Evolutionary conservation across 2,329 filamentous ascomycete genomes (phyloP).

Genomic region (Leptodontidium sp.): DNA sequence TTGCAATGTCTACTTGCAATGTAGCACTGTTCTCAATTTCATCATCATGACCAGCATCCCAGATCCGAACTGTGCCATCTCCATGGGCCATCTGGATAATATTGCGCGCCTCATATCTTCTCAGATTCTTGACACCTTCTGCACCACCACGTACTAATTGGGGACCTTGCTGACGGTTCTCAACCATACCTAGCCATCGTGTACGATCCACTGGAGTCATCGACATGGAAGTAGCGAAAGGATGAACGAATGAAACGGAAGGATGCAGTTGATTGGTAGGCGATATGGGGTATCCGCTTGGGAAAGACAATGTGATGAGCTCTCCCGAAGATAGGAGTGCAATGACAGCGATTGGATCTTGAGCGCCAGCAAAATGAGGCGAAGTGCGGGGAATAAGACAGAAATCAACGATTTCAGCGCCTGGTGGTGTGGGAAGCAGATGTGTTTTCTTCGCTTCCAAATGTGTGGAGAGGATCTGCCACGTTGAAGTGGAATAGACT

Average conservation of each 20-base stretch:
- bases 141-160: conserved; percentile 81
- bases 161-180: conserved; percentile 81
- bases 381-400: conserved; percentile 83
- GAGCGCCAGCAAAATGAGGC: conserved; percentile 85
- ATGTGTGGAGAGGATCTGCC: conserved; percentile 82
- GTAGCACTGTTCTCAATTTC: conserved; percentile 87
- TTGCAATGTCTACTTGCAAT: conserved; percentile 86
- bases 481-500: conserved; percentile 89
- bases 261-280: conserved; percentile 93
- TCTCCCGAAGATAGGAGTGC: conserved; percentile 85
- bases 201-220: conserved; percentile 79
- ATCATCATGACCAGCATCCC: conserved; percentile 91
- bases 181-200: conserved; percentile 90
- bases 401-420: conserved; percentile 80
- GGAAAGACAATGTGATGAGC: conserved; percentile 88
- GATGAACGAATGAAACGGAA: conserved; percentile 87
- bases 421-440: conserved; percentile 77
- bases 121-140: conserved; percentile 72
- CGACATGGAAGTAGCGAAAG: conserved; percentile 79
- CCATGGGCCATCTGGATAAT: conserved; percentile 88
- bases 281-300: conserved; percentile 87
- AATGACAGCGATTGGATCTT: conserved; percentile 89
- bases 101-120: conserved; percentile 83
- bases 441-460: conserved; percentile 79
- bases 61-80: conserved; percentile 89